Conservation (phyloP, 139 green algal genomes). For the Cymbomonas tetramitiformis region DNA sequence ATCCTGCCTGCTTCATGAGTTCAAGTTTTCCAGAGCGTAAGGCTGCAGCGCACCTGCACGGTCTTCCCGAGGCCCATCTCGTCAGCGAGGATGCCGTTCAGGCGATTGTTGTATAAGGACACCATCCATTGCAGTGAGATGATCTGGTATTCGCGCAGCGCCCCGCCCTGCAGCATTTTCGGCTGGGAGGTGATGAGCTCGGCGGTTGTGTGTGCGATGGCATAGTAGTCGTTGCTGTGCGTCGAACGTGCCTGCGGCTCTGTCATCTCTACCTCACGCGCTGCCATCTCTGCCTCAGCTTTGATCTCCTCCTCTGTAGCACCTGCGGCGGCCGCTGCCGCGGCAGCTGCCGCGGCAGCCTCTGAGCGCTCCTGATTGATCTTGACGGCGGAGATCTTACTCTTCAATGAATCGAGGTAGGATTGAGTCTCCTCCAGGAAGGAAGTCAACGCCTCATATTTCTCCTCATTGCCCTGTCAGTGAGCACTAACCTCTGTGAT, state of each 20-base stretch:
- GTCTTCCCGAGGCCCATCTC: conserved; percentile 92
- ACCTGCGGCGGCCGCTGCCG: conserved; percentile 35
- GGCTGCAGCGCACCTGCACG: too few relatives aligned
- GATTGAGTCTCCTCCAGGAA: conserved; percentile 71
- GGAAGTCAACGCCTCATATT: conserved; percentile 28
- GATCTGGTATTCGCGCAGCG: conserved; percentile 82
- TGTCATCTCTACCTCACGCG: conserved; percentile 30
- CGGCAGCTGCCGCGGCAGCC: conserved; percentile 30
- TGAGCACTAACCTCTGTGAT: background rate
- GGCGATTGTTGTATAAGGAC: conserved; percentile 80
- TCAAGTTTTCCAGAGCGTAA: too few relatives aligned
- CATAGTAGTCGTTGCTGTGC: conserved; percentile 42
- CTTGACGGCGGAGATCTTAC: conserved; percentile 55
- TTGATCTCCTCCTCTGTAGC: conserved; percentile 43
- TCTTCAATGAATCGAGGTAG: conserved; percentile 73
- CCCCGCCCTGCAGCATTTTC: conserved; percentile 45
- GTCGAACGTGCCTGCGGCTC: background rate
- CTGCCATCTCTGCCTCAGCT: conserved; percentile 34
- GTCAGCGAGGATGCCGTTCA: conserved; percentile 95
- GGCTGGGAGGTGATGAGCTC: conserved; percentile 57
- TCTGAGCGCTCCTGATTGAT: conserved; percentile 41
- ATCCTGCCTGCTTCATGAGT: too few relatives aligned
- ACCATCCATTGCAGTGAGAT: conserved; percentile 89
- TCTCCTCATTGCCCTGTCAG: conserved; percentile 15
- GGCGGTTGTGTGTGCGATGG: conserved; percentile 38